Evolutionary conservation across 768 basidiomycete genomes (phyloP).

Genomic region (Cystobasidium onofrii): DNA sequence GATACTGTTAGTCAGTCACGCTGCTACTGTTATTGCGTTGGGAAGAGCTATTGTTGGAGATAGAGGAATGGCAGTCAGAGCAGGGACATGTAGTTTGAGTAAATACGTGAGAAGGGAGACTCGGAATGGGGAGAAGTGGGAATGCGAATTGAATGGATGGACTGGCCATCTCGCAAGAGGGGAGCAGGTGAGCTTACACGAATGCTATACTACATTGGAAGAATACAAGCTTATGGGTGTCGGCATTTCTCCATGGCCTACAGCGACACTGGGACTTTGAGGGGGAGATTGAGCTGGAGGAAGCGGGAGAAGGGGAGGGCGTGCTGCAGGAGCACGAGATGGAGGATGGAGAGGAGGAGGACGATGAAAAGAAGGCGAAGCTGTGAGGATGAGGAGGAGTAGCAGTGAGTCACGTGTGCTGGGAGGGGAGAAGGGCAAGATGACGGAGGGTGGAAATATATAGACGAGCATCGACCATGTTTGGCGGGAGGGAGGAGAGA

Average conservation of each 20-base stretch:
- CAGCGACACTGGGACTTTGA: conserved; percentile 23
- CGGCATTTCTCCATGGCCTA: not conserved
- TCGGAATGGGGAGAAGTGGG: conserved; percentile 11
- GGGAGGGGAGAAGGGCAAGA: too few species aligned
- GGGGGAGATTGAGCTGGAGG: conserved; percentile 6
- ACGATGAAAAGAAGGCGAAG: not conserved
- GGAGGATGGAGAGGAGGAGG: not conserved
- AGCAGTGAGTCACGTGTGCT: too few species aligned
- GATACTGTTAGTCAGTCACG: conserved; percentile 17
- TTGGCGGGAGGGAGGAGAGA: too few species aligned
- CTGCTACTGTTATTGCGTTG: conserved; percentile 29
- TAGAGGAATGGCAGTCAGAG: conserved; percentile 1
- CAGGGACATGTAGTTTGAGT: conserved; percentile 22
- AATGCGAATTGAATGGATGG: conserved; percentile 12
- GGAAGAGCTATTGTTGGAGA: conserved; percentile 11
- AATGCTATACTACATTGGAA: too few species aligned
- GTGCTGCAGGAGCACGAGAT: not conserved
- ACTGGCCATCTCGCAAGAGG: conserved; percentile 6
- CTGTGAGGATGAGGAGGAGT: not conserved
- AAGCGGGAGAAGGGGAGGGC: not conserved
- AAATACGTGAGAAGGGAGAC: not conserved
- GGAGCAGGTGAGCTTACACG: conserved; percentile 3
- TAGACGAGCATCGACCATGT: too few species aligned
- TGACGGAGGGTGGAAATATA: too few species aligned
- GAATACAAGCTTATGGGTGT: too few species aligned